These are phyloP conservation scores for Suillus plorans DNA, from an alignment of 768 basidiomycete species.

Conservation along the genomic window DNA sequence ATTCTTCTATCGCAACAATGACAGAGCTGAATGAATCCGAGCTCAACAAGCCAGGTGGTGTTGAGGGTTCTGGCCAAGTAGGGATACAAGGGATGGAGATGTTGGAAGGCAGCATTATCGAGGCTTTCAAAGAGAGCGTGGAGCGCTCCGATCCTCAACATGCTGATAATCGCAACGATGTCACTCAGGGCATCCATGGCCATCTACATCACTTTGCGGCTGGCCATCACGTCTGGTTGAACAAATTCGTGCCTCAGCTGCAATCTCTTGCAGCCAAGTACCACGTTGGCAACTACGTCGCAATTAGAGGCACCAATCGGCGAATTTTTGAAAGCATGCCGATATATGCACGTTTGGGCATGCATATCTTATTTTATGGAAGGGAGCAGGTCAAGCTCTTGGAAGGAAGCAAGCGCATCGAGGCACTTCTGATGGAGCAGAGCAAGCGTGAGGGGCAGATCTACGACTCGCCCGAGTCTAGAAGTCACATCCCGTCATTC, in stretches of 20 bases:
- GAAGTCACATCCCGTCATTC: conserved; percentile 54
- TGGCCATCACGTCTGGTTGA: conserved; percentile 37
- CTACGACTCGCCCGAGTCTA: conserved; percentile 54
- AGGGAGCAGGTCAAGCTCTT: conserved; percentile 49
- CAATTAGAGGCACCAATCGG: conserved; percentile 45
- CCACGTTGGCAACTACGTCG: conserved; percentile 61
- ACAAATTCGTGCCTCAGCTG: conserved; percentile 53
- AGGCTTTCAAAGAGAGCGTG: conserved; percentile 2
- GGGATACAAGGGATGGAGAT: conserved; percentile 1
- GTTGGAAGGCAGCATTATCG: background rate
- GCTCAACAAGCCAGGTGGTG: conserved; percentile 3
- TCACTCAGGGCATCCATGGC: conserved; percentile 31
- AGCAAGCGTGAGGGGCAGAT: conserved; percentile 56
- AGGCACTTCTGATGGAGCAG: conserved; percentile 51
- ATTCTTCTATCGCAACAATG: background rate
- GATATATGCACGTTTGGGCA: conserved; percentile 65
- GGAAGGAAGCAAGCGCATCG: conserved; percentile 44
- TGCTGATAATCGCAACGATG: conserved; percentile 12
- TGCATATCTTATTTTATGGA: conserved; percentile 76
- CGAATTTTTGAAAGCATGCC: conserved; percentile 76
- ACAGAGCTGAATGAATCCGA: background rate
- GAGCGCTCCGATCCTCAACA: conserved; percentile 10
- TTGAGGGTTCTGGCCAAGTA: background rate
- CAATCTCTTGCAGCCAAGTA: conserved; percentile 50
- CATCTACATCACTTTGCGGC: conserved; percentile 27